Base-by-base conservation (phyloP, 768 basidiomycete genomes). In the Sporobolomyces roseus region DNA sequence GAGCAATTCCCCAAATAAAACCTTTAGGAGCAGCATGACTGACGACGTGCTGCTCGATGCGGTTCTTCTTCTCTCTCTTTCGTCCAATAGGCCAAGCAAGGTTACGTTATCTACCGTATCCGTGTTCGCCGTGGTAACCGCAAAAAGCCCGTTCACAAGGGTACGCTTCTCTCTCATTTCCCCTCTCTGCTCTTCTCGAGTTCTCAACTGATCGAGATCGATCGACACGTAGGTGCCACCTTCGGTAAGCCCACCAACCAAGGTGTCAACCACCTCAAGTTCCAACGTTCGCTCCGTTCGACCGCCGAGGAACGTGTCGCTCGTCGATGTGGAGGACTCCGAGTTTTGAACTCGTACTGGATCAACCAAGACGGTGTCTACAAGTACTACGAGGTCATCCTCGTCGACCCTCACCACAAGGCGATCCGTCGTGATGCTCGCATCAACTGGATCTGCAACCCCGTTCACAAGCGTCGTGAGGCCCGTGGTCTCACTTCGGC, bases 231-330 rank as follows among this genome's bases (percentile, higher is more conserved):
- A 91, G 90, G 91, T 85, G 94, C 94, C 60, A 98, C 94, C 78
- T 98, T 86, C 81, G 96, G 96, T 81, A 99, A 99, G 82, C 96
- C 96, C 81, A 93, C 96, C 73, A 90, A 89, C 80, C 96, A 98
- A 84, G 96, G 93, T 87, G 90, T 98, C 77, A 98, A 94, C 84
- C 93, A 99, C 79, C 85, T 99, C 82, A 99, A 99, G 82, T 91
- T 85, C 84, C 94, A 97, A 82, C 88, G 94, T 71, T 86, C 92
- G 71, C 83, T 97, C 78, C 87, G 89, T 80, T 88, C 89, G 76
- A 89, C 88, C 65, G 96, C 96, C 56, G 96, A 99, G 83, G 96
- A 98, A 84, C 90, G 96, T 78, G 94, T 98, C 74, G 96, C 94
- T 71, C 87, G 85, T 78, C 86, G 93, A 75, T 99, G 96, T 78